phyloP scores from a whole-genome alignment of 306 rosid species.

The Ammopiptanthus mongolicus region DNA sequence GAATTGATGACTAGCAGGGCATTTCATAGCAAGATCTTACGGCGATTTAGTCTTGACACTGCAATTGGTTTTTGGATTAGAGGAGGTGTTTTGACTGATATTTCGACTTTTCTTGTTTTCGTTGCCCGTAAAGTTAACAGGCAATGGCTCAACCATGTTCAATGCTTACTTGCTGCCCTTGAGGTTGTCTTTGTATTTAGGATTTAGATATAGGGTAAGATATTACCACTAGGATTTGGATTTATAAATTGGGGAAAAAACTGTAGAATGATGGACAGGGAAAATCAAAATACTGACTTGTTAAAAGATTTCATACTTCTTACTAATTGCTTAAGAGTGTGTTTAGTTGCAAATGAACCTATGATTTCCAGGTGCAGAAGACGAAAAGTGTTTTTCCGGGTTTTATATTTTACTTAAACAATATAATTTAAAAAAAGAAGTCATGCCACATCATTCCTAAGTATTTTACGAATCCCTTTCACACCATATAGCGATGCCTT shows the following conservation, averaged over 20 bases:
- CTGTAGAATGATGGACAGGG: not conserved
- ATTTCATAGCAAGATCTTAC: slow-evolving; percentile 93
- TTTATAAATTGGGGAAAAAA: not conserved
- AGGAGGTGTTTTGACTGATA: slow-evolving; percentile 79
- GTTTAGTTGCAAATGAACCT: not conserved
- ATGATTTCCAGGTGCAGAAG: not conserved
- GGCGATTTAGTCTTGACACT: slow-evolving; percentile 88
- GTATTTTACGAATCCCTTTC: no score
- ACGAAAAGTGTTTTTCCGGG: no score
- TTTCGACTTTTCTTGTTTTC: slow-evolving; percentile 95
- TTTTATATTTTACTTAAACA: no score
- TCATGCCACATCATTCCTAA: no score
- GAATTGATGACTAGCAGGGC: slow-evolving; percentile 99
- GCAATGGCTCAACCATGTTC: slow-evolving; percentile 78
- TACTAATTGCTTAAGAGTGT: slow-evolving; percentile 6
- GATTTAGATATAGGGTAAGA: not conserved
- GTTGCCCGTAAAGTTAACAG: slow-evolving; percentile 94
- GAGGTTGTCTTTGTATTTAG: slow-evolving; percentile 31
- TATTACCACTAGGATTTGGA: slow-evolving; percentile 6
- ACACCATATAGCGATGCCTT: no score
- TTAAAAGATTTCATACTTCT: no score
- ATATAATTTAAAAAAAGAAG: no score
- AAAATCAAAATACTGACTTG: not conserved
- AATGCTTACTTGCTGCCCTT: slow-evolving; percentile 94
- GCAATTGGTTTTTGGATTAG: slow-evolving; percentile 96